Conservation (phyloP, 768 basidiomycete genomes). For the Lactifluus rugatus region DNA sequence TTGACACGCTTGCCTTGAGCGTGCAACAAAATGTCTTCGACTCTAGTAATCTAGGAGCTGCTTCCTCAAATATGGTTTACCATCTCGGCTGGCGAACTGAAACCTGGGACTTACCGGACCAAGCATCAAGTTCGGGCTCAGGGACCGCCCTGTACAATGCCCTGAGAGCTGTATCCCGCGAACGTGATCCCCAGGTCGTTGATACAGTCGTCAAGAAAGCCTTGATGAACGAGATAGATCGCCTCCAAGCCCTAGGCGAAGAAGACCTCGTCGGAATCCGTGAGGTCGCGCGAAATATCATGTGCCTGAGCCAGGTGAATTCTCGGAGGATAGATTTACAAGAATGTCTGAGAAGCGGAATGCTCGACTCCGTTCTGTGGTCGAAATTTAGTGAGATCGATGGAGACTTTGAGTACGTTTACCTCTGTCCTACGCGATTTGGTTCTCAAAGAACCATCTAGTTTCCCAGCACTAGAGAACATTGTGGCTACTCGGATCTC, state of each 20-base stretch:
- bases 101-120: slow-evolving; percentile 87
- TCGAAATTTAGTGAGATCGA: slow-evolving; percentile 39
- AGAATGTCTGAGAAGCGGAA: slow-evolving; percentile 27
- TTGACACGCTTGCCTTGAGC: slow-evolving; percentile 75
- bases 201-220: slow-evolving; percentile 41
- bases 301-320: slow-evolving; percentile 72
- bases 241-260: slow-evolving; percentile 54
- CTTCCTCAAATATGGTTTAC: slow-evolving; percentile 49
- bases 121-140: slow-evolving; percentile 32
- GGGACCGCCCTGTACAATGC: slow-evolving; percentile 65
- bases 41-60: slow-evolving; percentile 23
- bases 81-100: slow-evolving; percentile 90
- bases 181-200: slow-evolving; percentile 46
- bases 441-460: slow-evolving; percentile 26
- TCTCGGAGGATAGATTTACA: slow-evolving; percentile 45
- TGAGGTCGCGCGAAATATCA: slow-evolving; percentile 54
- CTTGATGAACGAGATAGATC: slow-evolving; percentile 51
- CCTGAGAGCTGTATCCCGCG: slow-evolving; percentile 73
- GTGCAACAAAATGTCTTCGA: slow-evolving; percentile 41
- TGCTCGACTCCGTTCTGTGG: slow-evolving; percentile 30
- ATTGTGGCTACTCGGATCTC: slow-evolving; percentile 76
- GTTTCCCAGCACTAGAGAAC: slow-evolving; percentile 67
- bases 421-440: background rate
- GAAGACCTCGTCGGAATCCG: slow-evolving; percentile 77
- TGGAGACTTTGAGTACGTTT: slow-evolving; percentile 54